Conservation (phyloP, 1,139 yeast genomes). For the Pichia sp. region DNA sequence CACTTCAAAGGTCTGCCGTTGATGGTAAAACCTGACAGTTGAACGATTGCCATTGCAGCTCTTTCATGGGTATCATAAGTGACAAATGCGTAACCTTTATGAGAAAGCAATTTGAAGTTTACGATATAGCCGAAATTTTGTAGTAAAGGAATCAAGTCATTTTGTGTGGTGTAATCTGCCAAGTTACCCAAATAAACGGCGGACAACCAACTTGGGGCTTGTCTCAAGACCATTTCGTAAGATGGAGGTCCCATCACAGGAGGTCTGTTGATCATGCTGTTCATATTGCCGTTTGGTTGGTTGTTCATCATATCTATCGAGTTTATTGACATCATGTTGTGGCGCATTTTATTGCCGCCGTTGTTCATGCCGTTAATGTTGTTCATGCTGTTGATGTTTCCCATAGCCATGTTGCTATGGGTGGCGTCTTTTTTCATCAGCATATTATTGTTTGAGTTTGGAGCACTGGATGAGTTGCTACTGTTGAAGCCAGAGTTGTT, state of each 20-base stretch:
- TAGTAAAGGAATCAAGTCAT: slow-evolving; percentile 69
- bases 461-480: neutral
- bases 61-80: slow-evolving; percentile 82
- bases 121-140: slow-evolving; percentile 79
- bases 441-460: slow-evolving; percentile 9
- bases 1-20: slow-evolving; percentile 78
- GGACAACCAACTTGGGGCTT: slow-evolving; percentile 81
- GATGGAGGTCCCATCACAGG: slow-evolving; percentile 29
- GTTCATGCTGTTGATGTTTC: neutral
- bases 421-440: slow-evolving; percentile 2
- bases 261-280: slow-evolving; percentile 10
- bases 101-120: slow-evolving; percentile 77
- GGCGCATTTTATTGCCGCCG: neutral
- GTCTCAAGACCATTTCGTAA: slow-evolving; percentile 67
- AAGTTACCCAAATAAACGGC: slow-evolving; percentile 86
- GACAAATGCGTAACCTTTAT: slow-evolving; percentile 80
- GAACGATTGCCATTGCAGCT: slow-evolving; percentile 85
- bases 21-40: slow-evolving; percentile 66
- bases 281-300: slow-evolving; percentile 5
- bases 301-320: slow-evolving; percentile 15
- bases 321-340: slow-evolving; percentile 16
- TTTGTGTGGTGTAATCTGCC: slow-evolving; percentile 69
- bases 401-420: neutral
- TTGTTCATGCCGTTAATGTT: neutral
- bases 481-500: slow-evolving; percentile 9